A percentile compares a stretch with the other conserved stretches of the same genome.
phyloP scores from a whole-genome alignment of 148 eudicot species.

The Vaccinium vitisidaea region DNA sequence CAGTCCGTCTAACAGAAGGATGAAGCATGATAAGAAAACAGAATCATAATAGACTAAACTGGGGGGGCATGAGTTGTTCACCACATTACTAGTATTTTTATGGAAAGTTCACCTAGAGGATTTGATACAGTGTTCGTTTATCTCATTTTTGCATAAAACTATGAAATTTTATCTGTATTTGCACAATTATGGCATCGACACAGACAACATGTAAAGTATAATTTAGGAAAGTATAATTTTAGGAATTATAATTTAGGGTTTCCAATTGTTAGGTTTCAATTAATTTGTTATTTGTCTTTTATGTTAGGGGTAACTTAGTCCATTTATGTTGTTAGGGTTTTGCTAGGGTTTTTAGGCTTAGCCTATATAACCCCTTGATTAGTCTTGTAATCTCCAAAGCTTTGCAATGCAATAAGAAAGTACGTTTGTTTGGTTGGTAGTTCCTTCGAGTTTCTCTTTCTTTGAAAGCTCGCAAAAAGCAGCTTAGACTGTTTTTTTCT shows the following conservation, averaged over 20 bases:
- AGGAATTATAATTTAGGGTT: too few species aligned
- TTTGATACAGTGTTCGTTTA: background rate
- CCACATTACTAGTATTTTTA: background rate
- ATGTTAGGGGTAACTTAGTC: too few species aligned
- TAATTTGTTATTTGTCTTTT: too few species aligned
- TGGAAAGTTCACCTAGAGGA: background rate
- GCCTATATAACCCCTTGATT: too few species aligned
- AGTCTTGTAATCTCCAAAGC: too few species aligned
- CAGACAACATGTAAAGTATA: background rate
- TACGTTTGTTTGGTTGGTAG: too few species aligned
- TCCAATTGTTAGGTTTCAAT: too few species aligned
- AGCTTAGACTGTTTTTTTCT: background rate
- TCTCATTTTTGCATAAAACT: background rate
- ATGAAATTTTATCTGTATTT: background rate
- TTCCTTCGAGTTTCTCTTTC: too few species aligned
- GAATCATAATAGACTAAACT: background rate
- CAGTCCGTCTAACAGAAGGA: background rate
- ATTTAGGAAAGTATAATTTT: too few species aligned
- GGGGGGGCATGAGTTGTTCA: background rate
- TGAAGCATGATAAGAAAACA: conserved; percentile 2
- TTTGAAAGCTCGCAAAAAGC: background rate
- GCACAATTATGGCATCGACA: background rate
- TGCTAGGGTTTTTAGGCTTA: too few species aligned
- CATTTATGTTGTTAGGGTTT: too few species aligned
- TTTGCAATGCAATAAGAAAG: too few species aligned